A percentile compares a stretch with the other conserved stretches of the same genome.
Evolutionary conservation across 495 filamentous ascomycete genomes (phyloP).

Genomic region (Aspergillus sclerotioniger): DNA sequence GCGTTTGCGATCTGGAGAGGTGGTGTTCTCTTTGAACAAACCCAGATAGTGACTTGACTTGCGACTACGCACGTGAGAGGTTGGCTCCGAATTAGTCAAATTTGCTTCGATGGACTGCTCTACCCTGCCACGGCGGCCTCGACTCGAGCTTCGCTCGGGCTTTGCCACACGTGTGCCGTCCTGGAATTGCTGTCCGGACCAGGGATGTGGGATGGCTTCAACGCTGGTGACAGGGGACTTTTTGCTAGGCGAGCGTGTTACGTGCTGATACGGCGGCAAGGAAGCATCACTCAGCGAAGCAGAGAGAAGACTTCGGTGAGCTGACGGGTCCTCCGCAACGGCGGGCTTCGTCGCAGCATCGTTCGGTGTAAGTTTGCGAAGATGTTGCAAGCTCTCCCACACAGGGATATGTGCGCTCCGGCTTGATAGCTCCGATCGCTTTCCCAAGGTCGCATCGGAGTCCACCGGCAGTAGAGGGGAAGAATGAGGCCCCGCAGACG

Average conservation of each 20-base stretch:
- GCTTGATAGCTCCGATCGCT: conserved; percentile 22
- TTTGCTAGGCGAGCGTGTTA: conserved; percentile 20
- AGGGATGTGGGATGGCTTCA: conserved; percentile 23
- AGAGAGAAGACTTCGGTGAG: conserved; percentile 31
- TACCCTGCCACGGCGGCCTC: conserved; percentile 51
- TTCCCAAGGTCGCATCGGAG: conserved; percentile 27
- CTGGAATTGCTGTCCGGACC: conserved; percentile 17
- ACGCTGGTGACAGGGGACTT: conserved; percentile 17
- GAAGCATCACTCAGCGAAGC: conserved; percentile 30
- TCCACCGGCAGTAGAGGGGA: conserved; percentile 32
- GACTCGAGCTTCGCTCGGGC: conserved; percentile 41
- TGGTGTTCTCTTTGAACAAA: conserved; percentile 87
- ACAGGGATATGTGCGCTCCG: conserved; percentile 14
- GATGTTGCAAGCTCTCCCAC: conserved; percentile 12
- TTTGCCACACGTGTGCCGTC: conserved; percentile 16
- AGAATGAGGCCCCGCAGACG: conserved; percentile 27
- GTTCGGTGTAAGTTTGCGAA: conserved; percentile 22
- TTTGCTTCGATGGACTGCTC: conserved; percentile 85
- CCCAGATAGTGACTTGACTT: conserved; percentile 92
- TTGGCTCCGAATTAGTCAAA: conserved; percentile 67
- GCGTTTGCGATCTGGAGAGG: conserved; percentile 48
- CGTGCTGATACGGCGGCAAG: conserved; percentile 19
- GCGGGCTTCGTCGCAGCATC: conserved; percentile 24
- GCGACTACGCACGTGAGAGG: conserved; percentile 76
- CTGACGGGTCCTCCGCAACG: conserved; percentile 20